Evolutionary conservation across 2,329 filamentous ascomycete species (phyloP), one percentile per base, ranked within the genome.

Genomic region (Salinomyces thailandicus): DNA sequence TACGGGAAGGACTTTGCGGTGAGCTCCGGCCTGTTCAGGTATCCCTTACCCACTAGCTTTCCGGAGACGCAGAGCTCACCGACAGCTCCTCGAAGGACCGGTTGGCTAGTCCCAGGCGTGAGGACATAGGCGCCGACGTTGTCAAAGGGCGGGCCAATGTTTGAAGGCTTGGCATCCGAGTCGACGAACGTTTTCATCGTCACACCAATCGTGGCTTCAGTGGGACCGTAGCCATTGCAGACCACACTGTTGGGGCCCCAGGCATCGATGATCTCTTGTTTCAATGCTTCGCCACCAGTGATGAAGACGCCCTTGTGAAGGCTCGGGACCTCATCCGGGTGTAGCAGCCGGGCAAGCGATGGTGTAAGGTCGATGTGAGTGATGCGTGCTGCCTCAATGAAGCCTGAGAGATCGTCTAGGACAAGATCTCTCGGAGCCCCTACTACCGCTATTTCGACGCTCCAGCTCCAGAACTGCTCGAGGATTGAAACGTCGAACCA

Each of bases 381-480:
- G 44, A 95, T 89, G 6, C 67, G 62, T 3, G 93, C 68, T 15
- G 67, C 68, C 13, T 73, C 73, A 39, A 95, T 89, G 0, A 79
- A 77, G 1, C 72, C 73, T 1, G 81, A 70, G 12, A 95, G 67
- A 49, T 95, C 85, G 49, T 91, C 84, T 20, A 95, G 78, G 1
- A 95, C 79, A 1, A 94, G 55, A 54, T 95, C 86, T 46, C 84
- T 74, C 1, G 85, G 82, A 5, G 84, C 86, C 2, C 83, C 79
- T 2, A 89, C 81, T 1, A 95, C 72, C 3, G 81, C 79, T 17
- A 95, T 86, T 1, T 86, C 86, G 1, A 91, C 82, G 18, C 81
- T 85, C 87, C 87, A 95, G 39, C 80, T 91, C 85, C 85, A 95
- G 57, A 89, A 95, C 52, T 94, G 87, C 54, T 95, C 87, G 0